A percentile compares a stretch with the other conserved stretches of the same genome.
Evolutionary conservation across 805 yeast species (phyloP).

Genomic region (Yarrowia sp.): DNA sequence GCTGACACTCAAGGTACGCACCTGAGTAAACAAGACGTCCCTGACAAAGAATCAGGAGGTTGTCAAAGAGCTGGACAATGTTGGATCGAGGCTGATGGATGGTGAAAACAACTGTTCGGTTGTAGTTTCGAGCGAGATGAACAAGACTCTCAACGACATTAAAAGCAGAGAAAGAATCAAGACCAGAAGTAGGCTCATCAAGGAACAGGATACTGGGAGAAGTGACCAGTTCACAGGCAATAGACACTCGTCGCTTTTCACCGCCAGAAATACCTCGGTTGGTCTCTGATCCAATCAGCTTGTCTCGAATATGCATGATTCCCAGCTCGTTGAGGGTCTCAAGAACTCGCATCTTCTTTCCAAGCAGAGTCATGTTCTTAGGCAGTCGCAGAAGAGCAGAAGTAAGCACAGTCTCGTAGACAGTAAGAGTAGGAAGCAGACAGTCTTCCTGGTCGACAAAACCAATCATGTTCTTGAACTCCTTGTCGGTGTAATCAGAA

Average conservation of each 20-base stretch:
- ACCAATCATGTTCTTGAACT: constrained; percentile 75
- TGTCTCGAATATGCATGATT: constrained; percentile 80
- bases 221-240: constrained; percentile 91
- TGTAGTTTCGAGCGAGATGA: constrained; percentile 76
- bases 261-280: constrained; percentile 94
- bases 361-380: constrained; percentile 69
- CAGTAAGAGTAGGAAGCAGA: constrained; percentile 89
- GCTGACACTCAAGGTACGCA: constrained; percentile 72
- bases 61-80: constrained; percentile 89
- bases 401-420: constrained; percentile 91
- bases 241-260: constrained; percentile 88
- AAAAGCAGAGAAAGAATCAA: constrained; percentile 91
- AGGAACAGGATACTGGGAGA: constrained; percentile 82
- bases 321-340: constrained; percentile 88
- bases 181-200: constrained; percentile 95
- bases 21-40: constrained; percentile 92
- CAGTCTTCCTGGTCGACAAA: constrained; percentile 97
- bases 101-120: constrained; percentile 88
- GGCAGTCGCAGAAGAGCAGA: constrained; percentile 91
- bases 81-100: constrained; percentile 98
- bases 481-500: constrained; percentile 49
- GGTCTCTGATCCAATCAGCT: constrained; percentile 86
- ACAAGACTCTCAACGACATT: constrained; percentile 88
- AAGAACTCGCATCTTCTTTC: constrained; percentile 78
- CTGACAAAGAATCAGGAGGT: constrained; percentile 76